Percentiles rank a stretch among this genome's conserved stretches.
phyloP scores from a whole-genome alignment of 2,329 filamentous ascomycete genomes.

The Xylariaceae sp. region DNA sequence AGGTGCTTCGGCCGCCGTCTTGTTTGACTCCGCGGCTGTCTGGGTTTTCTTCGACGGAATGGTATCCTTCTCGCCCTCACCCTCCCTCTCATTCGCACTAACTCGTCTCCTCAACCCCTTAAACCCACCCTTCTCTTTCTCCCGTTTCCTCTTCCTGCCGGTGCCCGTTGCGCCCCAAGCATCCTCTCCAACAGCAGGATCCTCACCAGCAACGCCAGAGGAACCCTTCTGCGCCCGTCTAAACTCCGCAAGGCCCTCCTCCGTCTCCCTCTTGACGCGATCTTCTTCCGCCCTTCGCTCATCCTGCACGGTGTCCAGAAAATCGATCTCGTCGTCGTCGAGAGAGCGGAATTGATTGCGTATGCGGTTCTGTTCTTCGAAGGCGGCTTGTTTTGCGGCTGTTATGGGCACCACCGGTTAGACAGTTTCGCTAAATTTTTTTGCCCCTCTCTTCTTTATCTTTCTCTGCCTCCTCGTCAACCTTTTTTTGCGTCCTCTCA shows the following conservation, averaged over 20 bases:
- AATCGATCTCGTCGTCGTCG: conserved; percentile 76
- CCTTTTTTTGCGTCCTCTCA: background rate
- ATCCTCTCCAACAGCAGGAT: conserved; percentile 20
- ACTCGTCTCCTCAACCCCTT: conserved; percentile 35
- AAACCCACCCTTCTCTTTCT: conserved; percentile 33
- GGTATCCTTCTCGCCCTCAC: conserved; percentile 13
- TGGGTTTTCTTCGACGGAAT: conserved; percentile 3
- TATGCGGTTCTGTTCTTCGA: conserved; percentile 68
- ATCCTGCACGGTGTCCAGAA: conserved; percentile 58
- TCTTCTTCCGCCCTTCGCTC: conserved; percentile 52
- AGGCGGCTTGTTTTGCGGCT: conserved; percentile 76
- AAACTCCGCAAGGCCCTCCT: conserved; percentile 54
- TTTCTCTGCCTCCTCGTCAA: too few relatives aligned
- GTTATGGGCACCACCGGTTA: too few relatives aligned
- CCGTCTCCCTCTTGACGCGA: conserved; percentile 49
- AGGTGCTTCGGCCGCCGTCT: background rate
- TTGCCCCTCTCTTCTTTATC: too few relatives aligned
- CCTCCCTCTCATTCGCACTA: conserved; percentile 30
- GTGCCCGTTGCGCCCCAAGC: conserved; percentile 34
- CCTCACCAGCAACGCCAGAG: conserved; percentile 5
- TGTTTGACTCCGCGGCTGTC: conserved; percentile 10
- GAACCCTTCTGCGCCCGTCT: conserved; percentile 43
- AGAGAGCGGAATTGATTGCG: conserved; percentile 74
- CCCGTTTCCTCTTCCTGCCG: conserved; percentile 37
- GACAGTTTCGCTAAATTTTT: too few relatives aligned